phyloP scores from a whole-genome alignment of 768 basidiomycete genomes.

The Scleroderma citrinum region DNA sequence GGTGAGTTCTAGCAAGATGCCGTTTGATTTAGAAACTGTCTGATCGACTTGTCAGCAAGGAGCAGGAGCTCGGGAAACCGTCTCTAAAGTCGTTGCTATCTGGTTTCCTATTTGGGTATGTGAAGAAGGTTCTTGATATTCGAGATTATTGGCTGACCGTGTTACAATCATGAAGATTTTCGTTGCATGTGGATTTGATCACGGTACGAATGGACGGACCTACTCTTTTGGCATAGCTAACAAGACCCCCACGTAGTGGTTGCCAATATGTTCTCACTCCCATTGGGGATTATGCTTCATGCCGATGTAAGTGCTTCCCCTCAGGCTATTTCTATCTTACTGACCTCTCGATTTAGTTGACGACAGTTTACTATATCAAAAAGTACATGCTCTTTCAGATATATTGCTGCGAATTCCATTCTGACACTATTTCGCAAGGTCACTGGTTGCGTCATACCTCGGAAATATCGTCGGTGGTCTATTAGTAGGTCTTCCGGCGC shows the following conservation, averaged over 20 bases:
- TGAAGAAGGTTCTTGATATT: neutral
- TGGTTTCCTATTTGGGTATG: constrained; percentile 76
- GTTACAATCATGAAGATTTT: constrained; percentile 41
- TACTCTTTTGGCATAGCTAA: neutral
- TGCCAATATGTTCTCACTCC: constrained; percentile 74
- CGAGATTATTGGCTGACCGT: neutral
- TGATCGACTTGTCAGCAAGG: constrained; percentile 47
- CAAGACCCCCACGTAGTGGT: constrained; percentile 37
- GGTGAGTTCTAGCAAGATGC: constrained; percentile 35
- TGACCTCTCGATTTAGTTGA: constrained; percentile 16
- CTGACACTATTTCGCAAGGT: constrained; percentile 28
- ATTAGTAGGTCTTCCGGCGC: constrained; percentile 57
- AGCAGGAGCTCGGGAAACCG: constrained; percentile 56
- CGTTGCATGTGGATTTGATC: constrained; percentile 65
- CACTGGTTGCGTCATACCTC: constrained; percentile 57
- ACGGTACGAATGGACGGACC: constrained; percentile 39
- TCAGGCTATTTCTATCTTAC: neutral
- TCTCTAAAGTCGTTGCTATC: constrained; percentile 62
- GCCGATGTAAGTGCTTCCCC: constrained; percentile 43
- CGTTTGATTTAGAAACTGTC: neutral
- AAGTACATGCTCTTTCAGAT: constrained; percentile 42
- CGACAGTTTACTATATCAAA: constrained; percentile 49
- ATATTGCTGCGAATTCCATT: neutral
- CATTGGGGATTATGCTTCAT: constrained; percentile 65
- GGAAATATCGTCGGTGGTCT: constrained; percentile 66